These are phyloP conservation scores for Jimgerdemannia flammicorona DNA, from an alignment of 192 early-diverging fungal species.

Conservation along the genomic window DNA sequence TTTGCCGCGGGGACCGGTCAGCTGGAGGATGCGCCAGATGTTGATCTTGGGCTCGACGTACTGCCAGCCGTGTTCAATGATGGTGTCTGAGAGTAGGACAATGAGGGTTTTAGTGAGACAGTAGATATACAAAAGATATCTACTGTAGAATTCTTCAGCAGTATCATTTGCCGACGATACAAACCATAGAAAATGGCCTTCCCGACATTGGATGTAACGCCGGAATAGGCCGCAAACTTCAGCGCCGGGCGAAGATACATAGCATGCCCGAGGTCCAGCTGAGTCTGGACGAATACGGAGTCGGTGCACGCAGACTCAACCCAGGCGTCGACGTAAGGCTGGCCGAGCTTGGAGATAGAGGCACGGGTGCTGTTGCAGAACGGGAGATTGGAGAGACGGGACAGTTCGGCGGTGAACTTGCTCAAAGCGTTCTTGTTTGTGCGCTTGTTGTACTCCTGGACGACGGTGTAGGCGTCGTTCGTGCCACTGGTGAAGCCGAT, in stretches of 20 bases:
- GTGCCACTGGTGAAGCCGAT: constrained; percentile 36
- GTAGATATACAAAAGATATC: too few species aligned
- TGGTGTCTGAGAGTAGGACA: constrained; percentile 26
- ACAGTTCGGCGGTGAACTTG: constrained; percentile 17
- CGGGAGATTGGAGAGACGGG: constrained; percentile 6
- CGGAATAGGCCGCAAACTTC: constrained; percentile 18
- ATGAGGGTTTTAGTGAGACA: not conserved
- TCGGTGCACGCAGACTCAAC: constrained; percentile 20
- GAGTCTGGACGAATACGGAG: constrained; percentile 24
- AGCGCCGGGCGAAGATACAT: constrained; percentile 30
- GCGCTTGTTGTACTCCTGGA: constrained; percentile 18
- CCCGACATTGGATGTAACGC: constrained; percentile 25
- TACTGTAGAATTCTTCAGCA: too few species aligned
- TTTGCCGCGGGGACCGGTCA: constrained; percentile 18
- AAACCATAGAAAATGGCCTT: constrained; percentile 37
- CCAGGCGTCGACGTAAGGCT: constrained; percentile 18
- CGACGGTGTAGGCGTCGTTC: constrained; percentile 31
- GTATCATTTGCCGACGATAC: not conserved
- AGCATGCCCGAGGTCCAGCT: constrained; percentile 22
- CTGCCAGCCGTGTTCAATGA: constrained; percentile 37
- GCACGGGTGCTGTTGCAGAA: constrained; percentile 21
- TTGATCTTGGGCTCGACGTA: constrained; percentile 31
- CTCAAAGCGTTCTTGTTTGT: constrained; percentile 14
- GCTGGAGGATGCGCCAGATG: constrained; percentile 20
- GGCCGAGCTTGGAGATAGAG: constrained; percentile 2